Evolutionary conservation across 306 rosid species (phyloP).

Genomic region (Canavalia ensiformis): DNA sequence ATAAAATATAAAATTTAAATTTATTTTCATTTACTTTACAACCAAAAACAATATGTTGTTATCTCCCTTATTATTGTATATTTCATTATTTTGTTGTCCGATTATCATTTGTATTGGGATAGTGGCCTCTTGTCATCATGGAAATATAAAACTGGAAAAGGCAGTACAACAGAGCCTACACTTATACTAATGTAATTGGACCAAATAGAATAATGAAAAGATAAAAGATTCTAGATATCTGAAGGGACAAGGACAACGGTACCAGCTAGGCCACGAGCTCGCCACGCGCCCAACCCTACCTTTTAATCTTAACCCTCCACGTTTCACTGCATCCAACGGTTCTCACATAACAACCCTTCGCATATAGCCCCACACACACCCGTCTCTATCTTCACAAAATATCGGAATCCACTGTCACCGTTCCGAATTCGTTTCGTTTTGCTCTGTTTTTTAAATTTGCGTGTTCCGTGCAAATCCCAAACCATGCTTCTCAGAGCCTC

Average conservation of each 20-base stretch:
- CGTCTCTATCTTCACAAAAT: constrained; percentile 5
- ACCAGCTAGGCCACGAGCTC: constrained; percentile 57
- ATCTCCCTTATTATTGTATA: too few species aligned
- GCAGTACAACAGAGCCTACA: background rate
- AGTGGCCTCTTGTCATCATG: background rate
- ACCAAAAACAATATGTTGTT: too few species aligned
- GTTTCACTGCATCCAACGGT: constrained; percentile 54
- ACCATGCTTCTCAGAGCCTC: constrained; percentile 68
- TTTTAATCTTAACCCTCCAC: constrained; percentile 57
- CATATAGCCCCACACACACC: background rate
- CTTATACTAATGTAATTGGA: background rate
- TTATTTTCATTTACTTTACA: too few species aligned
- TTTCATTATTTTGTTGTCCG: background rate
- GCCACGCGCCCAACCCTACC: constrained; percentile 69
- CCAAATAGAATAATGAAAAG: background rate
- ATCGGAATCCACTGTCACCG: background rate
- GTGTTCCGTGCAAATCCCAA: background rate
- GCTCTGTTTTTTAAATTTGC: background rate
- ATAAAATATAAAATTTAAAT: too few species aligned
- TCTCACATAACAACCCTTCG: background rate
- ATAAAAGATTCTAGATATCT: constrained; percentile 52
- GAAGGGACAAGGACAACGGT: background rate
- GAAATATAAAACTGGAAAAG: background rate
- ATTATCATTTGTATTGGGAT: too few species aligned
- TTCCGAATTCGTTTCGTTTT: background rate